Conservation (phyloP, 352 stramenopile genomes). For the Globisporangium carolinianum region DNA sequence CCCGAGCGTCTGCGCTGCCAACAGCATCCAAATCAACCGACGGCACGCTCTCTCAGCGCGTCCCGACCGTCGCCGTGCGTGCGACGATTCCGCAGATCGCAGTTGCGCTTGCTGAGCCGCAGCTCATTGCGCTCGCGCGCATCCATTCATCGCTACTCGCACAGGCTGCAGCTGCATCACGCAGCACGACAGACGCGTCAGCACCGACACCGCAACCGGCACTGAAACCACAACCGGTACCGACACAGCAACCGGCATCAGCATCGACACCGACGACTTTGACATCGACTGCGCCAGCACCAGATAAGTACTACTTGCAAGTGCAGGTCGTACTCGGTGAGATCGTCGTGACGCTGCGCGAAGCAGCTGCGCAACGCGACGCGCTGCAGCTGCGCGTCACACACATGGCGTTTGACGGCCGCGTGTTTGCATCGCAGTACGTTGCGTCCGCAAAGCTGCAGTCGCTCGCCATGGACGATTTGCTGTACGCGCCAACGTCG, state of each 20-base stretch:
- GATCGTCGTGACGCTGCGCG: slow-evolving; percentile 46
- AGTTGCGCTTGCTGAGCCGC: slow-evolving; percentile 10
- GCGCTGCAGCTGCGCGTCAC: slow-evolving; percentile 42
- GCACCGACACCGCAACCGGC: too few relatives aligned
- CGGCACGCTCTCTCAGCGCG: neutral
- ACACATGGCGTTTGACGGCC: slow-evolving; percentile 40
- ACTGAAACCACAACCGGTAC: neutral
- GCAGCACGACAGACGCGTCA: neutral
- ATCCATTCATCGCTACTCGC: slow-evolving; percentile 17
- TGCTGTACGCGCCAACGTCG: slow-evolving; percentile 39
- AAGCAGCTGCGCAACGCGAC: slow-evolving; percentile 28
- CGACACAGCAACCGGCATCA: too few relatives aligned
- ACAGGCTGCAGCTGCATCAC: neutral
- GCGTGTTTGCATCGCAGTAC: slow-evolving; percentile 39
- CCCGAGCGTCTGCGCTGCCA: neutral
- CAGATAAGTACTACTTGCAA: slow-evolving; percentile 43
- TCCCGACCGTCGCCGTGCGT: slow-evolving; percentile 7
- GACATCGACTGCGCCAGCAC: neutral
- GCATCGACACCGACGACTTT: neutral
- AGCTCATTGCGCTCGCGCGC: slow-evolving; percentile 13
- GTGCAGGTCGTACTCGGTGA: slow-evolving; percentile 43
- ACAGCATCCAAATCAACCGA: neutral
- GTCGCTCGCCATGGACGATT: slow-evolving; percentile 63
- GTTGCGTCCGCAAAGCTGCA: slow-evolving; percentile 42
- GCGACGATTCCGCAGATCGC: slow-evolving; percentile 18